These are phyloP conservation scores for Poa pratensis DNA, from an alignment of 176 grass and related monocot species.

Conservation along the genomic window DNA sequence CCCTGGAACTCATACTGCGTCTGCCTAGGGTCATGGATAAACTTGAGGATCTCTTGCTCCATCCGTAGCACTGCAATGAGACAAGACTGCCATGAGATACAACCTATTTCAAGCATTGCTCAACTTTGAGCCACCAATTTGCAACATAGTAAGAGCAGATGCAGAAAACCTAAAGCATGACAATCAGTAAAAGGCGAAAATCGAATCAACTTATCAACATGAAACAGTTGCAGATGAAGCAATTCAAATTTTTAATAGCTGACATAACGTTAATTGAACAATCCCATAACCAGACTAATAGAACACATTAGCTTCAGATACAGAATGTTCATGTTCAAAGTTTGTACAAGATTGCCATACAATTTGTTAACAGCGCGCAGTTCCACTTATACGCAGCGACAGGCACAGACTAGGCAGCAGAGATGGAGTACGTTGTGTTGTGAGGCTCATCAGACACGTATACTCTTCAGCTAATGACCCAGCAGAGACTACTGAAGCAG, in stretches of 20 bases:
- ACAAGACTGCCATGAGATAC: constrained; percentile 14
- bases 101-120: not conserved
- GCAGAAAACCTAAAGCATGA: not conserved
- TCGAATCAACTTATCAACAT: too few species aligned
- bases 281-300: not conserved
- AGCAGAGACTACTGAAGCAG: not conserved
- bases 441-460: too few species aligned
- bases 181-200: too few species aligned
- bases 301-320: not conserved
- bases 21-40: constrained; percentile 72
- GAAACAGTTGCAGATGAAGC: constrained; percentile 5
- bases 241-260: not conserved
- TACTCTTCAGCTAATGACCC: too few species aligned
- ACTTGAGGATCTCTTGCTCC: constrained; percentile 95
- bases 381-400: too few species aligned
- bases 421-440: too few species aligned
- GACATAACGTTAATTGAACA: not conserved
- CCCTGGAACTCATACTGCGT: constrained; percentile 59
- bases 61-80: constrained; percentile 82
- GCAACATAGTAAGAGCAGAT: not conserved
- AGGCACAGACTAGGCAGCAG: too few species aligned
- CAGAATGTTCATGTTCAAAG: too few species aligned
- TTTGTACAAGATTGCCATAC: too few species aligned
- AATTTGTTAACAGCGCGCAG: too few species aligned
- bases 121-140: not conserved